These are phyloP conservation scores for Phialocephala subalpina DNA, from an alignment of 2,329 filamentous ascomycete species.

Conservation along the genomic window DNA sequence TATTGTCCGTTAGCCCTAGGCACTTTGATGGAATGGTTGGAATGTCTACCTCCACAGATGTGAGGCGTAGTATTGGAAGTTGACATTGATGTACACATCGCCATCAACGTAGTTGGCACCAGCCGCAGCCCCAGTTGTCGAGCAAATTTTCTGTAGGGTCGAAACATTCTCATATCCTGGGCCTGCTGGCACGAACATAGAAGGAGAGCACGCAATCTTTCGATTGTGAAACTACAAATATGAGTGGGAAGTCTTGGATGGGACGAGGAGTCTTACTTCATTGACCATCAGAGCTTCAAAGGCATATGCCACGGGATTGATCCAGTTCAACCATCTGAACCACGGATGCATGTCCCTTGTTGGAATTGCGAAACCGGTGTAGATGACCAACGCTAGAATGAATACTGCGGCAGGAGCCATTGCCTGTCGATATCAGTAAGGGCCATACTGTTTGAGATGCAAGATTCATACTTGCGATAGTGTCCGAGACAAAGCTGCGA, in stretches of 20 bases:
- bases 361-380: conserved; percentile 59
- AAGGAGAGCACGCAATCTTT: conserved; percentile 34
- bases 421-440: conserved; percentile 22
- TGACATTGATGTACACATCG: conserved; percentile 62
- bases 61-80: conserved; percentile 63
- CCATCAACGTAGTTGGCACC: conserved; percentile 63
- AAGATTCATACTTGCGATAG: conserved; percentile 60
- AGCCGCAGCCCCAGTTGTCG: conserved; percentile 61
- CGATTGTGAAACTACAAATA: conserved; percentile 60
- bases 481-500: conserved; percentile 78
- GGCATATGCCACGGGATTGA: conserved; percentile 74
- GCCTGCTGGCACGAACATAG: conserved; percentile 37
- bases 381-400: conserved; percentile 62
- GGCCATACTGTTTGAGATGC: background rate
- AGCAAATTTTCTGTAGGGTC: conserved; percentile 55
- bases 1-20: conserved; percentile 34
- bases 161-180: conserved; percentile 30
- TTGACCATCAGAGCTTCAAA: conserved; percentile 81
- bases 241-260: conserved; percentile 53
- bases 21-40: conserved; percentile 15
- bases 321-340: conserved; percentile 68
- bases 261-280: conserved; percentile 67
- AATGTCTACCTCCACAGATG: conserved; percentile 66
- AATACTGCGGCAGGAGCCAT: conserved; percentile 57
- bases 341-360: conserved; percentile 61